Evolutionary conservation across 139 green algal species (phyloP).

Genomic region (Volvox africanus): DNA sequence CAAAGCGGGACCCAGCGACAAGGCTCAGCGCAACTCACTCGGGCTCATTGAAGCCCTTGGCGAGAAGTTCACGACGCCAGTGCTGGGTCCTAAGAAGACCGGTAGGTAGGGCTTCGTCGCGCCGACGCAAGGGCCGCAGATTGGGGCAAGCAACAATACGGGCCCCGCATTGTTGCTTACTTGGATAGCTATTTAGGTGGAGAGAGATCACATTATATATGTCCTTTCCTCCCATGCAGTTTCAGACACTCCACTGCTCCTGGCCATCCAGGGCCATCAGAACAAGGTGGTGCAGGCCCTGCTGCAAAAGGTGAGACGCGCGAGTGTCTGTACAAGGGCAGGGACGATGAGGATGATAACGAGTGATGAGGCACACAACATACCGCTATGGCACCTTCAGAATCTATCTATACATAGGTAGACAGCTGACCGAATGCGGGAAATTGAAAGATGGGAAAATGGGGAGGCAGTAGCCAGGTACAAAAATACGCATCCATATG

Average conservation of each 20-base stretch:
- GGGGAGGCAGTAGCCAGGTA: too few relatives aligned
- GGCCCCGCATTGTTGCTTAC: too few relatives aligned
- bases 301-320: background rate
- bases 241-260: conserved; percentile 41
- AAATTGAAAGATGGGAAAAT: too few relatives aligned
- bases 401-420: too few relatives aligned
- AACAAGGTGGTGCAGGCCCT: conserved; percentile 20
- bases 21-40: conserved; percentile 23
- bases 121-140: too few relatives aligned
- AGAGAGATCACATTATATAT: background rate
- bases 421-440: too few relatives aligned
- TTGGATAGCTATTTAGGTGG: background rate
- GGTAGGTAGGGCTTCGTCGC: background rate
- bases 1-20: background rate
- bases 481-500: too few relatives aligned
- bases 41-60: conserved; percentile 23
- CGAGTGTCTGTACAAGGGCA: background rate
- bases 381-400: background rate
- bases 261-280: conserved; percentile 48
- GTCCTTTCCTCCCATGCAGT: background rate
- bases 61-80: background rate
- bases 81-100: conserved; percentile 12
- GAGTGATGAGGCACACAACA: background rate
- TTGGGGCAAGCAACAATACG: too few relatives aligned
- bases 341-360: too few relatives aligned